Conservation (phyloP, 495 filamentous ascomycete species). For the Neurospora sp. region DNA sequence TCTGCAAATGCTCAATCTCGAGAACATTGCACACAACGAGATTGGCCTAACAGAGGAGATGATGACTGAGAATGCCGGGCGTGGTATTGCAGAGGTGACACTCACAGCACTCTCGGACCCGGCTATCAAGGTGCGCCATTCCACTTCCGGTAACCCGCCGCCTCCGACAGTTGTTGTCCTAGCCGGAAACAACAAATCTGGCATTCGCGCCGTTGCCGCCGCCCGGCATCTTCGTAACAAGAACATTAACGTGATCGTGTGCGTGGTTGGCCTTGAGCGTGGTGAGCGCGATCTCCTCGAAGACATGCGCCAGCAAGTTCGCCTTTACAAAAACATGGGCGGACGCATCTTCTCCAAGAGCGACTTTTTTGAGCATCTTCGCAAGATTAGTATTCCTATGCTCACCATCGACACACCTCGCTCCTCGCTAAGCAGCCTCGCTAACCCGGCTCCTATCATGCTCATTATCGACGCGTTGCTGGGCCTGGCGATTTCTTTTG, state of each 20-base stretch:
- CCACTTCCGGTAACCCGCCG: conserved; percentile 17
- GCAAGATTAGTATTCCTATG: conserved; percentile 28
- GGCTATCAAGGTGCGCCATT: conserved; percentile 39
- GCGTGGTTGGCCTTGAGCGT: conserved; percentile 69
- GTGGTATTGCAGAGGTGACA: conserved; percentile 76
- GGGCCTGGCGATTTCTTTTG: conserved; percentile 71
- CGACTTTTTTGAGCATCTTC: conserved; percentile 42
- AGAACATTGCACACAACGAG: conserved; percentile 75
- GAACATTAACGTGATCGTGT: conserved; percentile 66
- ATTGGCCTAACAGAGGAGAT: conserved; percentile 80
- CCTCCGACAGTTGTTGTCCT: conserved; percentile 64
- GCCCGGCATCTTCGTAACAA: conserved; percentile 79
- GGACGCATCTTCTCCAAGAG: conserved; percentile 52
- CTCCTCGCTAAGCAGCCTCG: conserved; percentile 20
- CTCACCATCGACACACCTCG: conserved; percentile 28
- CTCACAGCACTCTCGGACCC: conserved; percentile 51
- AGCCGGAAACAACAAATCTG: conserved; percentile 80
- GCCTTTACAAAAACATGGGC: conserved; percentile 67
- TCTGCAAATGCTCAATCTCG: conserved; percentile 78
- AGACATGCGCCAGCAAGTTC: conserved; percentile 61
- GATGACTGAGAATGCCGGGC: conserved; percentile 81
- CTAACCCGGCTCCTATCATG: conserved; percentile 45
- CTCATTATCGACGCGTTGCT: conserved; percentile 84
- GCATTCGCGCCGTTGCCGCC: conserved; percentile 73
- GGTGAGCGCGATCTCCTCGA: conserved; percentile 56